Evolutionary conservation across 768 basidiomycete species (phyloP), one percentile per base, ranked within the genome.

Genomic region (Russula compacta): DNA sequence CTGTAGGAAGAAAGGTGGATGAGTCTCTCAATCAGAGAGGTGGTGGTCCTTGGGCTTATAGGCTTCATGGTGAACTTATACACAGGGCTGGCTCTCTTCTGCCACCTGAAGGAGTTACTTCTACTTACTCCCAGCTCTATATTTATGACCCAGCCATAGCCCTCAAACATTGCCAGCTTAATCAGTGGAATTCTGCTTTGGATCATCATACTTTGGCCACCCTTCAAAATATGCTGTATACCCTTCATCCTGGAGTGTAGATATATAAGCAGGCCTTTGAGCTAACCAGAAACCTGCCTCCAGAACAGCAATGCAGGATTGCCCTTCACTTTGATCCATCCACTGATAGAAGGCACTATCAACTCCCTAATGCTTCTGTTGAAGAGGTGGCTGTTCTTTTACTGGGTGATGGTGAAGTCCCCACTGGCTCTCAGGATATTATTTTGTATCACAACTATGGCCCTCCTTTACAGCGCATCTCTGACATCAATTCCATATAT

Each of bases 41-140:
- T 10, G 19, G 21, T 5, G 55, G 44, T 0, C 55, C 55, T n/a
- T 56, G 29, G 10, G 3, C 19, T 6, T 56, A 47, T 14, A 36
- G n/a, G 19, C 33, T 46, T 9, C 54, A 48, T 49, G 47, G 56
- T n/a, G 47, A 39, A 17, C 46, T 57, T 1, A 32, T 17, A 3
- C 56, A 57, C 4, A 29, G 21, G 9, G 10, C 21, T 48, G 56
- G 56, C 2, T 48, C 47, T 5, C 36, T 57, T 6, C 29, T 49
- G 1, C 56, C 47, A 15, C 11, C 9, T 12, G 39, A 40, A 17
- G 43, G 33, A 2, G 0, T 6, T 76, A 77, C 6, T 10, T 6
- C 32, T 17, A 2, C 1, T 3, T 50, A 50, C 11, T 17, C 17
- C 1, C 76, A 79, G 17, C 32, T 50, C 1, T 50, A 50, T 14